A percentile compares a stretch with the other conserved stretches of the same genome.
These are phyloP conservation scores for Discostella pseudostelligera DNA, from an alignment of 108 stramenopile species.

Conservation along the genomic window DNA sequence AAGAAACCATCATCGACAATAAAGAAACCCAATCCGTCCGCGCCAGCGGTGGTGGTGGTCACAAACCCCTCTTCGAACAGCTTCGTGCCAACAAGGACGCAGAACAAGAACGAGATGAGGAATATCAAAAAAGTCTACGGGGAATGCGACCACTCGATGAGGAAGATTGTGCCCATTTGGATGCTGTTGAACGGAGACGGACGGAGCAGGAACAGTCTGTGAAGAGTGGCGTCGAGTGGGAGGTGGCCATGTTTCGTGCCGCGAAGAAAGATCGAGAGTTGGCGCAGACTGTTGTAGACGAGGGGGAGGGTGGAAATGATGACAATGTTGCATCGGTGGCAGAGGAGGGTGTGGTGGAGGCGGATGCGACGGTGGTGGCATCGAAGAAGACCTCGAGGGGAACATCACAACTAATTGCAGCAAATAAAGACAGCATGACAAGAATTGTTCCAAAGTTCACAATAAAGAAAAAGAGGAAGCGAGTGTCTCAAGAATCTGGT, in stretches of 20 bases:
- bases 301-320: constrained; percentile 15
- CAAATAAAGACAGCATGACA: constrained; percentile 11
- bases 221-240: constrained; percentile 54
- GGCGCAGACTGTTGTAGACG: constrained; percentile 7
- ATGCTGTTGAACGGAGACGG: constrained; percentile 56
- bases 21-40: constrained; percentile 53
- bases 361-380: constrained; percentile 29
- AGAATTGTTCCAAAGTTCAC: constrained; percentile 39
- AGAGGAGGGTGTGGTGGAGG: neutral
- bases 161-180: constrained; percentile 81
- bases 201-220: constrained; percentile 47
- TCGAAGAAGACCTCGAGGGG: constrained; percentile 5
- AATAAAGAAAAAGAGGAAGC: constrained; percentile 41
- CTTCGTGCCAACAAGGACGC: constrained; percentile 76
- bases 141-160: constrained; percentile 74
- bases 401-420: constrained; percentile 6
- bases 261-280: constrained; percentile 54
- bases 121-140: constrained; percentile 61
- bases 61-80: constrained; percentile 86
- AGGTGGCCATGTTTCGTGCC: constrained; percentile 71
- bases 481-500: constrained; percentile 9
- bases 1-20: constrained; percentile 67
- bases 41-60: constrained; percentile 11
- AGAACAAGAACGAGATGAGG: constrained; percentile 66
- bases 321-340: neutral